Conservation (phyloP, 2,329 filamentous ascomycete species). For the Phyllosticta citribraziliensis region DNA sequence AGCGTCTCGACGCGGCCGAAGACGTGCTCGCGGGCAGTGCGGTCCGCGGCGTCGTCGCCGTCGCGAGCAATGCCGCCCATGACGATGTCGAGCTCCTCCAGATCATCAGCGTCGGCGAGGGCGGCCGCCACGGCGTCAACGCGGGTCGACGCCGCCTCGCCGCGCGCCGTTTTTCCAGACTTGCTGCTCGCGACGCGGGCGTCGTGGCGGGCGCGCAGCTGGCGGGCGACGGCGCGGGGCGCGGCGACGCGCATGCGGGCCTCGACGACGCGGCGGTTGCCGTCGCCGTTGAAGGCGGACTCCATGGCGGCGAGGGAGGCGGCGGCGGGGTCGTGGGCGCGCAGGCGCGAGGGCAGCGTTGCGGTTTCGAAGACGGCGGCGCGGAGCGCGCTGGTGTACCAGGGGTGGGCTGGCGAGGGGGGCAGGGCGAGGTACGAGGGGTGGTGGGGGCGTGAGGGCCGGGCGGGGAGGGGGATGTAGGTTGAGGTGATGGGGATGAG, state of each 20-base stretch:
- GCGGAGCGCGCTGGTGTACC: slow-evolving; percentile 73
- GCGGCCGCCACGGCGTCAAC: slow-evolving; percentile 17
- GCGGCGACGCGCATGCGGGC: slow-evolving; percentile 56
- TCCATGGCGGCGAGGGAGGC: slow-evolving; percentile 53
- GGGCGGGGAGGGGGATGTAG: slow-evolving; percentile 61
- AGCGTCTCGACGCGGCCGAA: slow-evolving; percentile 32
- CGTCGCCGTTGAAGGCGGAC: slow-evolving; percentile 60
- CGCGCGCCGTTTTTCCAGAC: neutral
- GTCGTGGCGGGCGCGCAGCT: slow-evolving; percentile 12
- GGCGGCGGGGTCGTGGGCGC: slow-evolving; percentile 30
- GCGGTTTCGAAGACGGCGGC: slow-evolving; percentile 68
- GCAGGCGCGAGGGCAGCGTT: slow-evolving; percentile 65
- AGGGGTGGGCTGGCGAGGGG: slow-evolving; percentile 51
- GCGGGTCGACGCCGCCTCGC: neutral
- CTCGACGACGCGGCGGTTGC: slow-evolving; percentile 70
- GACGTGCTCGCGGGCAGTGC: slow-evolving; percentile 17
- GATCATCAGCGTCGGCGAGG: slow-evolving; percentile 17
- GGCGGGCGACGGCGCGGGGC: slow-evolving; percentile 21
- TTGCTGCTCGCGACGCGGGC: slow-evolving; percentile 20
- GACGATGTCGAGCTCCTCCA: slow-evolving; percentile 9
- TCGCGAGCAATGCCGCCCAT: neutral
- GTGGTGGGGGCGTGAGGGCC: slow-evolving; percentile 52
- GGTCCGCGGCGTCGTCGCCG: slow-evolving; percentile 13
- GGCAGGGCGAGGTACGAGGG: slow-evolving; percentile 48
- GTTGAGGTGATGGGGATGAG: slow-evolving; percentile 64